Base-by-base conservation (phyloP, 345 rosid species). In the Xanthoceras sorbifolium region DNA sequence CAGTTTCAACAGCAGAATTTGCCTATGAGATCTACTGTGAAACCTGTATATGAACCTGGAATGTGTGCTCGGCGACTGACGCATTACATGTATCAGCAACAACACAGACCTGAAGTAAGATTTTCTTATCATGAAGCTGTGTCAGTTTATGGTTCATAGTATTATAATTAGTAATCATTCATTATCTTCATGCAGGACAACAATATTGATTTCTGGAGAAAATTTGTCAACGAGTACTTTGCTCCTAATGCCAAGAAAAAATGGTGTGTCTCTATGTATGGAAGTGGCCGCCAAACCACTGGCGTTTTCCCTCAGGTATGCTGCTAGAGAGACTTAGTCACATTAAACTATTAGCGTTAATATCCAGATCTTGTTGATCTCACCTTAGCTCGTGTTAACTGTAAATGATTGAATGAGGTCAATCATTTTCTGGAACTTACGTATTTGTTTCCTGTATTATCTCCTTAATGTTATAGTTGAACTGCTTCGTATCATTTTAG, bases 181-280 rank as follows among this genome's bases (percentile, higher is more conserved):
- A 74, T 83, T 3, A 5, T 76, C 70, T 60, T 78, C 71, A 48
- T 85, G 83, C 80, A 96, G 99, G 99, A 96, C 85, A 96, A 96
- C 81, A 93, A 88, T 71, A 93, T 96, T 77, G 98, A 96, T 57
- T 96, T 93, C 78, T 96, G 99, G 99, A 96, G 99, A 80, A 96
- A 89, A 82, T 96, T 91, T 85, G 99, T 96, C 52, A 81, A 92
- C 0, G 98, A 96, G 79, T 96, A 83, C 85, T 96, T 88, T 86
- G 97, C 98, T 82, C 97, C 97, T 28, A 85, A 90, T 80, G 98
- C 98, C 44, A 96, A 89, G 82, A 96, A 96, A 86, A 93, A 91
- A 84, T 93, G 97, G 99, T 96, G 99, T 72, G 99, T 96, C 80
- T 96, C 97, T n/a, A 86, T 96, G 97, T 96, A 96, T 72, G 98